Base-by-base conservation (phyloP, 2,329 filamentous ascomycete species). In the Albifimbria verrucaria region DNA sequence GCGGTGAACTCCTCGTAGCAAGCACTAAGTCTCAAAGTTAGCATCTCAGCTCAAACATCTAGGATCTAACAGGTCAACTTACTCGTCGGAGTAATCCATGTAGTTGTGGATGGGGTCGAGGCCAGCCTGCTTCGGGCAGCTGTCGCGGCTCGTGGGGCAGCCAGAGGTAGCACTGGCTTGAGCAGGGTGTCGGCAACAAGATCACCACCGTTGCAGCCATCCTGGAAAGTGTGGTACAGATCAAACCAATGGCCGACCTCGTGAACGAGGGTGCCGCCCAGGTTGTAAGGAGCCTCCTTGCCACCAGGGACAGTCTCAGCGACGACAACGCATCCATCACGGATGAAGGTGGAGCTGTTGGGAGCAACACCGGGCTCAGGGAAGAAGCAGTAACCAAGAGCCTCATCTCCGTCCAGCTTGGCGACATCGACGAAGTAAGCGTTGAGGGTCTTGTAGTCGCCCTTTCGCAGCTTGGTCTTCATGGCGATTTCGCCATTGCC, bases 331-430 rank as follows among this genome's bases (percentile, higher is more conserved):
- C 76, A 78, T 21, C 72, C 72, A 43, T 75, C 73, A 0, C 55
- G 55, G 57, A 68, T 66, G 58, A 74, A 73, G 0, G 36, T 48
- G 3, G 20, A 7, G 3, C 55, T 59, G 1, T 54, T 55, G 1
- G 58, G 36, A 2, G 52, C 57, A 1, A 59, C 52, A 0, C 49
- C 55, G 32, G 65, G 53, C 22, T 56, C 62, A 7, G 77, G 76
- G 65, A 76, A 77, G 63, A 72, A 73, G 67, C 74, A 77, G 63
- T 75, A 77, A n/a, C 77, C 77, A 2, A 60, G 59, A 47, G 59
- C 59, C 1, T 39, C 32, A 17, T 23, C 36, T 3, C 60, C 59
- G 0, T 57, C 55, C 32, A 59, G 23, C 43, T 57, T 60, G 5
- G 58, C 50, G 7, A 48, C 24, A 1, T 60, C 57, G 1, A 55